Base-by-base conservation (phyloP, 148 eudicot genomes). In the Oxyria digyna region DNA sequence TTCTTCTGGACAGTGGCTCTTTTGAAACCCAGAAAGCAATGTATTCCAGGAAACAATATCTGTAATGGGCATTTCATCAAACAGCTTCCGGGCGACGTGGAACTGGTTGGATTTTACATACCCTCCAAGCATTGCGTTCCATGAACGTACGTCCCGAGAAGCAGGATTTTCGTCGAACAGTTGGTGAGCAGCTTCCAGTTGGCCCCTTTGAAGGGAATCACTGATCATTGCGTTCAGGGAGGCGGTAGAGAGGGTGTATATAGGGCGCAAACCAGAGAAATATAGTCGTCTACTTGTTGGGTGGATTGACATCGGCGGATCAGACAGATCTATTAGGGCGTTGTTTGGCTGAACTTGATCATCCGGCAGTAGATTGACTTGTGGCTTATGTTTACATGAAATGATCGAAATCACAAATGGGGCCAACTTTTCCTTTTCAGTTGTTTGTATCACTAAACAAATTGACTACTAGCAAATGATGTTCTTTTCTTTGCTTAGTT, bases 11-110 rank as follows among this genome's bases (percentile, higher is more conserved):
- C 74, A 65, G 14, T 21, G 70, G 6, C 10, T 42, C 18, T 77
- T 82, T 31, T 77, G 84, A 9, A 79, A 80, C 73, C 81, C 89
- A 1, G 87, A 84, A 7, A 90, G 64, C 75, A 84, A 59, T 67
- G 85, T 81, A 78, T 90, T 90, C 88, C 90, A 90, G 0, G 97
- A 87, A 64, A 90, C 87, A 24, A 83, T 78, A 63, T 87, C 87
- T 84, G 82, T 85, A 1, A 27, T 71, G 26, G 89, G 89, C 93
- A 90, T 90, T 84, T 84, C 74, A 62, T 84, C 87, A 52, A 90
- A 87, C 84, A 87, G 40, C n/a, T 79, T 71, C 21, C 48, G 80
- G 46, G 97, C 97, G 67, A 45, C 54, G 15, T 70, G 72, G 63
- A 80, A 35, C 13, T 74, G 68, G 68, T 74, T 72, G 59, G 52